phyloP scores from a whole-genome alignment of 768 basidiomycete genomes.

The Xanthoconium stramineum region DNA sequence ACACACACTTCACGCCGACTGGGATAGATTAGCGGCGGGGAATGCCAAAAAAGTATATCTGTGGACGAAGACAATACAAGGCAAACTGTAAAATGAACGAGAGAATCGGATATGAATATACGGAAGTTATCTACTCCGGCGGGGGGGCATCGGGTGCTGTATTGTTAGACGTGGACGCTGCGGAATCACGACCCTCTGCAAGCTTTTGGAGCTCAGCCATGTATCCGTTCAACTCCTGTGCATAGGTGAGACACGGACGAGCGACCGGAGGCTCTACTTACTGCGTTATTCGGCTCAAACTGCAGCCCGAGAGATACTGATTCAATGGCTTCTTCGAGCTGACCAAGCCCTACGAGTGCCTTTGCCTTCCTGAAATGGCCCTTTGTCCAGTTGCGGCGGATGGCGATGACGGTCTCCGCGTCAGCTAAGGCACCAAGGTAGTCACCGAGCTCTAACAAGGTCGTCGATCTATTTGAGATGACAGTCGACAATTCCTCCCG shows the following conservation, averaged over 20 bases:
- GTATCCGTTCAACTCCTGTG: conserved; percentile 31
- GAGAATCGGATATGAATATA: neutral
- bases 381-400: conserved; percentile 90
- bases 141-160: conserved; percentile 1
- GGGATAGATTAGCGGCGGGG: neutral
- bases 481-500: conserved; percentile 90
- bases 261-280: conserved; percentile 25
- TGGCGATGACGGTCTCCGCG: conserved; percentile 83
- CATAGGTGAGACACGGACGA: conserved; percentile 6
- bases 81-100: neutral
- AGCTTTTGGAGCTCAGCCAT: conserved; percentile 31
- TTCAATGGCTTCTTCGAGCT: conserved; percentile 73
- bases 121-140: conserved; percentile 10
- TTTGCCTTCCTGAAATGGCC: conserved; percentile 95
- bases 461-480: conserved; percentile 88
- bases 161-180: neutral
- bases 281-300: conserved; percentile 71
- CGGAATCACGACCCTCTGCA: conserved; percentile 10
- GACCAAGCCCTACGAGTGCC: conserved; percentile 72
- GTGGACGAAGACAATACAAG: conserved; percentile 3
- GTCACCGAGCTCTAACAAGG: conserved; percentile 75
- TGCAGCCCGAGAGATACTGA: conserved; percentile 80
- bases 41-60: conserved; percentile 1
- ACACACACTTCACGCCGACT: neutral
- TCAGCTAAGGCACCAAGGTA: conserved; percentile 78